Conservation (phyloP, 2,329 filamentous ascomycete species). For the Ophiosphaerella narmari region DNA sequence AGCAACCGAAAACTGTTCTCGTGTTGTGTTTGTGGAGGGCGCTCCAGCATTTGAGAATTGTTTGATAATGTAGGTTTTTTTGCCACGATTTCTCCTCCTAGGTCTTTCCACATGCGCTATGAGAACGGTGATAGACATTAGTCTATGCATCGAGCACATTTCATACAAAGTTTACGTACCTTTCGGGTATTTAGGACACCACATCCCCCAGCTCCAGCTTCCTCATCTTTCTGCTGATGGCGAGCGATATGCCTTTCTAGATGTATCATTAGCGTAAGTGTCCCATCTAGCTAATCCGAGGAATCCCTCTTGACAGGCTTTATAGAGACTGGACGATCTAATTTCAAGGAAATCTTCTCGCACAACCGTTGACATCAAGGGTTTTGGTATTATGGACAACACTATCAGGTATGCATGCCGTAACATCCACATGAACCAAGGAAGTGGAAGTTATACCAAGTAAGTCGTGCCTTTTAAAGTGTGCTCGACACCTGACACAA, state of each 20-base stretch:
- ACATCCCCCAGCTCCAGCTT: slow-evolving; percentile 58
- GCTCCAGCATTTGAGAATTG: slow-evolving; percentile 9
- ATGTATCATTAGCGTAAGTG: slow-evolving; percentile 24
- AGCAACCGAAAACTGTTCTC: slow-evolving; percentile 21
- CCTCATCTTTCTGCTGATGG: slow-evolving; percentile 59
- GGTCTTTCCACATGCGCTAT: slow-evolving; percentile 61
- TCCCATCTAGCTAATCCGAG: slow-evolving; percentile 1
- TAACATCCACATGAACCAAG: slow-evolving; percentile 1
- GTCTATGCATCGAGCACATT: not conserved
- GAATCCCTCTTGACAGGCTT: no score
- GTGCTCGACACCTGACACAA: slow-evolving; percentile 63
- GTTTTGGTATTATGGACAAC: no score
- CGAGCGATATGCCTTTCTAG: slow-evolving; percentile 62
- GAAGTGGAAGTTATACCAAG: slow-evolving; percentile 51
- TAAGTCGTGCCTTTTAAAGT: slow-evolving; percentile 65
- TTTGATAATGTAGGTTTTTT: slow-evolving; percentile 41
- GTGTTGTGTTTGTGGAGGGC: slow-evolving; percentile 6
- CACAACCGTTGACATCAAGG: no score
- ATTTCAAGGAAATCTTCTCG: no score
- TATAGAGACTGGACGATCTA: no score
- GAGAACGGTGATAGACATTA: not conserved
- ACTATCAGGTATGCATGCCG: not conserved
- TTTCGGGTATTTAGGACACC: slow-evolving; percentile 58
- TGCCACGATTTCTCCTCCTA: slow-evolving; percentile 58
- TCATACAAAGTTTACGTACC: not conserved